Evolutionary conservation across 768 basidiomycete genomes (phyloP).

Genomic region (Lentinula aciculospora): DNA sequence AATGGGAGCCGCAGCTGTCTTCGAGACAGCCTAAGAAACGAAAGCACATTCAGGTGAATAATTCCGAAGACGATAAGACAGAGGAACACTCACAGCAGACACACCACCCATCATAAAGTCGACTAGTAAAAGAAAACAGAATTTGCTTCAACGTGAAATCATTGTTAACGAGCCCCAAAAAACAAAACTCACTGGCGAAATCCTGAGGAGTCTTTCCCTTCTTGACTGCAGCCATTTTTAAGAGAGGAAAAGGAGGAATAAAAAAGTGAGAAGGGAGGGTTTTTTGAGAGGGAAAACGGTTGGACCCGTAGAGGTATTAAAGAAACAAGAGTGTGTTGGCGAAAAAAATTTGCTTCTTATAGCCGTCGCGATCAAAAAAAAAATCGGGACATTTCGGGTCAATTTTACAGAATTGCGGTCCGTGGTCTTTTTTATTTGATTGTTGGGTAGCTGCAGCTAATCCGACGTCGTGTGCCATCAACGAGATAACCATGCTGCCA

Average conservation of each 20-base stretch:
- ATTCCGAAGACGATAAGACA: neutral
- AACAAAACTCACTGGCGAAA: conserved; percentile 49
- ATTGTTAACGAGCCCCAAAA: neutral
- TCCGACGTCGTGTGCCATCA: neutral
- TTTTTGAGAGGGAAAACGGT: neutral
- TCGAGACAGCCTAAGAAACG: conserved; percentile 64
- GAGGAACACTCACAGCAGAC: conserved; percentile 43
- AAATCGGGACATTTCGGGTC: neutral
- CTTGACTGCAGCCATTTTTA: conserved; percentile 3
- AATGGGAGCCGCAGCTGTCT: conserved; percentile 85
- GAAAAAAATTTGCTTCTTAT: conserved; percentile 1
- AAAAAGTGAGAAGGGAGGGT: conserved; percentile 7
- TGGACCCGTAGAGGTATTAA: neutral
- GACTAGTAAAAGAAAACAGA: conserved; percentile 29
- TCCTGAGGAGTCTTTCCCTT: conserved; percentile 66
- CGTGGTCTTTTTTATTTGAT: neutral
- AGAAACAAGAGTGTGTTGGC: neutral
- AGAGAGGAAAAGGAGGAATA: neutral
- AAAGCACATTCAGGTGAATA: neutral
- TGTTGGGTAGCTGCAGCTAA: no score
- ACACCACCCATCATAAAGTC: conserved; percentile 78
- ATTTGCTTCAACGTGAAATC: neutral
- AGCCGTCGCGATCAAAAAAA: neutral
- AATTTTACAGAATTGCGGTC: neutral
- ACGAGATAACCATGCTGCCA: no score